Evolutionary conservation across 768 basidiomycete species (phyloP).

Genomic region (Hypholoma sublateritium): DNA sequence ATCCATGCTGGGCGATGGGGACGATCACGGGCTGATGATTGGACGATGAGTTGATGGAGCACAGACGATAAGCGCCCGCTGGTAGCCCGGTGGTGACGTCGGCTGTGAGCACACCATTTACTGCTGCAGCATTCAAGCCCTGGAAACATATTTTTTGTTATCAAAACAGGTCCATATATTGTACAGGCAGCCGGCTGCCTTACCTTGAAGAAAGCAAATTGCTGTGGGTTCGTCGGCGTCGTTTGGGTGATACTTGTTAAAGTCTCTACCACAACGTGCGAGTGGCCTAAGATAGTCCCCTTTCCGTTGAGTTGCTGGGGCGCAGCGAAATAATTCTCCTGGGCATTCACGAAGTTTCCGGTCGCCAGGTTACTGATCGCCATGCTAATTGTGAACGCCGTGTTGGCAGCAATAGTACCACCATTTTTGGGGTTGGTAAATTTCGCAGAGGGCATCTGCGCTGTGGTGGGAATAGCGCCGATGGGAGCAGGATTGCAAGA

Average conservation of each 20-base stretch:
- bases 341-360: constrained; percentile 55
- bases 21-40: constrained; percentile 63
- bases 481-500: constrained; percentile 61
- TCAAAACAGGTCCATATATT: neutral
- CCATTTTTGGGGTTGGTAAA: constrained; percentile 43
- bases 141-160: constrained; percentile 34
- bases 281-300: constrained; percentile 54
- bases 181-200: too few species aligned
- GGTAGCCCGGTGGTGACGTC: constrained; percentile 55
- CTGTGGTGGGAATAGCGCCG: constrained; percentile 46
- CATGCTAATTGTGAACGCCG: constrained; percentile 51
- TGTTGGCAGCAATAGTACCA: constrained; percentile 41
- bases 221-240: constrained; percentile 44
- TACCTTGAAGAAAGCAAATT: constrained; percentile 58
- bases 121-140: constrained; percentile 45
- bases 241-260: constrained; percentile 44
- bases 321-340: constrained; percentile 51
- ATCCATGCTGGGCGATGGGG: constrained; percentile 61
- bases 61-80: constrained; percentile 56
- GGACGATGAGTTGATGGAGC: constrained; percentile 53
- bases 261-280: constrained; percentile 56
- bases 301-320: constrained; percentile 50
- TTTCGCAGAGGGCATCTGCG: constrained; percentile 46
- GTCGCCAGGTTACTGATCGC: constrained; percentile 41
- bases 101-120: constrained; percentile 47